Conservation (phyloP, 257 asterid species). For the Penstemon eatonii region DNA sequence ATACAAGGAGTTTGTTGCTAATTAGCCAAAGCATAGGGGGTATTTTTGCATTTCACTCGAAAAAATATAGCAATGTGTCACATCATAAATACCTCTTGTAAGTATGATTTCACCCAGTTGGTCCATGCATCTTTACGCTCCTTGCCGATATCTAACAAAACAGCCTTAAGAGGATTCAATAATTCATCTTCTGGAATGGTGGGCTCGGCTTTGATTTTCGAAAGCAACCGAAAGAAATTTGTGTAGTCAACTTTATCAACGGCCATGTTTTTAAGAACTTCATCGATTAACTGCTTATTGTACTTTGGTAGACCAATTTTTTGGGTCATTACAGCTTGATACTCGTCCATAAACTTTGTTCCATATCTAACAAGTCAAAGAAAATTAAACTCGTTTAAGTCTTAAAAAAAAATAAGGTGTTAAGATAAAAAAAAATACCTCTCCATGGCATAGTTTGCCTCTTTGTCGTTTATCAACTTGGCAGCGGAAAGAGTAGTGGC, state of each 20-base stretch:
- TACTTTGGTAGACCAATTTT: slow-evolving; percentile 91
- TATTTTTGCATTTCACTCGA: too few relatives aligned
- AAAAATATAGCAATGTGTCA: too few relatives aligned
- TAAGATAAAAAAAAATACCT: slow-evolving; percentile 45
- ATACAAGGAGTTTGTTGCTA: too few relatives aligned
- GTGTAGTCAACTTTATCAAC: slow-evolving; percentile 99
- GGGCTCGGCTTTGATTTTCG: slow-evolving; percentile 78
- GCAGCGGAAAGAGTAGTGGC: slow-evolving; percentile 73
- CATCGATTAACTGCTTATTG: slow-evolving; percentile 79
- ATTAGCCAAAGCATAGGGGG: too few relatives aligned
- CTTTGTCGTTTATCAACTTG: slow-evolving; percentile 71
- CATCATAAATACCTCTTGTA: too few relatives aligned
- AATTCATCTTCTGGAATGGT: slow-evolving; percentile 61
- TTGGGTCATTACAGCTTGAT: slow-evolving; percentile 89
- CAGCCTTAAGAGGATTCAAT: slow-evolving; percentile 84
- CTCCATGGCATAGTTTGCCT: slow-evolving; percentile 84
- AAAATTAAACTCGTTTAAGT: slow-evolving; percentile 7
- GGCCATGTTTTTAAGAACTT: slow-evolving; percentile 92
- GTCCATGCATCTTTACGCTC: slow-evolving; percentile 97
- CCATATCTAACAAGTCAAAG: slow-evolving; percentile 65
- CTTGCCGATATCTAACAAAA: slow-evolving; percentile 82
- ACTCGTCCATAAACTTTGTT: slow-evolving; percentile 87
- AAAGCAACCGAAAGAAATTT: slow-evolving; percentile 87
- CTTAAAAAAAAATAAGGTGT: neutral
- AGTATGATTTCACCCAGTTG: slow-evolving; percentile 79